Base-by-base conservation (phyloP, 805 yeast species). In the Lipomyces yamadae region DNA sequence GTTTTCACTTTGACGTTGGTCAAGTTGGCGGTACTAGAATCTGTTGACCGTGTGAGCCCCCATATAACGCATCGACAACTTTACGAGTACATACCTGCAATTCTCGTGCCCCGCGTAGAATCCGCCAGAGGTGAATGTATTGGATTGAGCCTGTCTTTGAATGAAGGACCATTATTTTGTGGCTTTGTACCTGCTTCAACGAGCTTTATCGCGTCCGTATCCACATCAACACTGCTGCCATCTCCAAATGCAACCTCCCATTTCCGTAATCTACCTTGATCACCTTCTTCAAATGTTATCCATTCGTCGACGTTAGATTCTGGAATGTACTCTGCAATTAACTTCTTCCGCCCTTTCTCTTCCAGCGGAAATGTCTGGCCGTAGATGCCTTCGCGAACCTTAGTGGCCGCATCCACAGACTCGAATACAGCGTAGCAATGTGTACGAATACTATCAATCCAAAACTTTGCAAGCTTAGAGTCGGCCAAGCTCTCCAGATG, bases 361-460 rank as follows among this genome's bases (percentile, higher is more conserved):
- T 68, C 66, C 34, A 37, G 29, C n/a, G 71, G 71, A 37, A 67
- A 68, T 6, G 65, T 54, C 32, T 37, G 24, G 11, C 67, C 67
- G 13, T 60, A 56, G 10, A 68, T 29, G 10, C 42, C 63, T 30
- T 67, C 67, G 13, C 66, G 60, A 7, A 63, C 60, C 18, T 54
- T 33, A n/a, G 65, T 39, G 30, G 71, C 71, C 2, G 58, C 61
- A 6, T 24, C 59, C 11, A 54, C 33, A 3, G 65, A 18, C 10
- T 30, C 45, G 29, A 67, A 60, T 15, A 58, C 24, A 15, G 55
- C 70, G 33, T 35, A 68, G 42, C 70, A 67, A 39, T 68, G 71
- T 4, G 71, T 68, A 15, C 71, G 64, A 35, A 68, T 66, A 3
- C 58, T 18, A 56, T 68, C 71, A 11, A 67, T 67, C 70, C 70